Evolutionary conservation across 495 filamentous ascomycete species (phyloP), one percentile per base, ranked within the genome.

Genomic region (Hypoxylon crocopeplum): DNA sequence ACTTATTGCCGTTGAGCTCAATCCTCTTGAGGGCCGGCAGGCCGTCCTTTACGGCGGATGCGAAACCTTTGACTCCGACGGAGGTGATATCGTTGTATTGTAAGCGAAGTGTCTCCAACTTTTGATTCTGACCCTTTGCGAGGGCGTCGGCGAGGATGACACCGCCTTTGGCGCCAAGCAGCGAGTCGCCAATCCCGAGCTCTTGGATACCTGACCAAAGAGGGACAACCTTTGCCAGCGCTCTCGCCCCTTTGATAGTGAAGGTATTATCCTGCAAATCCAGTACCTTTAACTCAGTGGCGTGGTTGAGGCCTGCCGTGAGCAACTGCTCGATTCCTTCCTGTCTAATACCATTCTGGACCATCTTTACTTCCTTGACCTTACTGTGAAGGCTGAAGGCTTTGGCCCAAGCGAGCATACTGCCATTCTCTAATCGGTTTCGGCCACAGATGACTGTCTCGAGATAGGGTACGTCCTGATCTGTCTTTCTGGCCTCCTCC

Each of bases 261-360:
- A 98, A 98, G 8, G 94, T 97, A 74, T 98, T 98, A 70, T 98
- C 94, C 75, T 98, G 93, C 62, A 98, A 74, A 80, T 98, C 94
- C 29, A 98, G 71, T 36, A 90, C 81, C 70, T 85, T 73, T 29
- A 98, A 79, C 27, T 75, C 75, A 16, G 68, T 77, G 25, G 88
- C 82, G 58, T 87, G 80, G 45, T 81, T 77, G 33, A 98, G 79
- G 56, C 94, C 94, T 39, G 92, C 79, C 54, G 82, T 84, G 41
- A 98, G 68, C 39, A 98, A 74, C 58, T 84, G 77, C 46, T 85
- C 84, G 64, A 97, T 91, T 54, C 94, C 94, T 75, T 97, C 91
- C 68, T 93, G 91, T 25, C 94, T 84, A 57, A 98, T 98, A 40
- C 95, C 94, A 72, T 98, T 98, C 73, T 98, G 94, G 29, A 94